Conservation (phyloP, 106 monocot species). For the Iris macrosiphon region DNA sequence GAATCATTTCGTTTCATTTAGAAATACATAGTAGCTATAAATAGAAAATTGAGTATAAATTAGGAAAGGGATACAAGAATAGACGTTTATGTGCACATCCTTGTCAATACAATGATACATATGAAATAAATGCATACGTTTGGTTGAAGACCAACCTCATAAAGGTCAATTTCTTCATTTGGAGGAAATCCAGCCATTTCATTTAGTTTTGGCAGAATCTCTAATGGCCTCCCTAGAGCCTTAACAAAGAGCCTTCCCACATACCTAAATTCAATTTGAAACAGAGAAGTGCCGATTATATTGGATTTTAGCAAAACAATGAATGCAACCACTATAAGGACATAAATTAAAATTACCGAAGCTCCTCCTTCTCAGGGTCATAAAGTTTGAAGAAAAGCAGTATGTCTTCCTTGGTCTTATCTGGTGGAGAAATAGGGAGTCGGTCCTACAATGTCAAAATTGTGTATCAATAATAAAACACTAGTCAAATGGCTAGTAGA, state of each 20-base stretch:
- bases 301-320: not conserved
- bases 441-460: slow-evolving; percentile 40
- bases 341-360: slow-evolving; percentile 42
- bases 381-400: slow-evolving; percentile 96
- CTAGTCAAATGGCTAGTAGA: not conserved
- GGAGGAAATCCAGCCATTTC: slow-evolving; percentile 82
- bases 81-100: too few species aligned
- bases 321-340: not conserved
- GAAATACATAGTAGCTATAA: too few species aligned
- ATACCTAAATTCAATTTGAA: slow-evolving; percentile 41
- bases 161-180: slow-evolving; percentile 90
- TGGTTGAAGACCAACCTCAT: slow-evolving; percentile 60
- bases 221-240: slow-evolving; percentile 72
- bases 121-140: not conserved
- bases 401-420: slow-evolving; percentile 94
- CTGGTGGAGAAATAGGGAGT: slow-evolving; percentile 55
- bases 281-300: too few species aligned
- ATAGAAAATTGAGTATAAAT: too few species aligned
- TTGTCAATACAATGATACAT: too few species aligned
- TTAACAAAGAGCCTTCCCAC: slow-evolving; percentile 94
- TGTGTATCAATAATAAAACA: not conserved
- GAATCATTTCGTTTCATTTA: too few species aligned
- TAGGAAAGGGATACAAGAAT: too few species aligned
- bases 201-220: slow-evolving; percentile 71
- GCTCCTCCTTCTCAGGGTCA: slow-evolving; percentile 94